Percentiles rank a stretch among this genome's conserved stretches.
Conservation (phyloP, 306 rosid species). For the Rubus parviflorus region DNA sequence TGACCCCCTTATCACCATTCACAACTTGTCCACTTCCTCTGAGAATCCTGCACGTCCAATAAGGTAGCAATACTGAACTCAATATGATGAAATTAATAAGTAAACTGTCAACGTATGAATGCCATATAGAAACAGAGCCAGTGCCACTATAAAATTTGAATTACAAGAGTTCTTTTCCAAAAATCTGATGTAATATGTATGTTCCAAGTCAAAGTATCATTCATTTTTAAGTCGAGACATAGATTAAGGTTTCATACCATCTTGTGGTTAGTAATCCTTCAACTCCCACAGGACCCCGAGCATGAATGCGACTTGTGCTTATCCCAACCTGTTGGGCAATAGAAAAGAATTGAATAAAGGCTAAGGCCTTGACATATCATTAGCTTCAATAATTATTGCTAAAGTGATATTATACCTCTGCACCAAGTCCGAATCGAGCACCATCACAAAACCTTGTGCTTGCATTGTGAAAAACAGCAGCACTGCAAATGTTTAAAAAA, state of each 20-base stretch:
- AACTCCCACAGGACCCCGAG: constrained; percentile 99
- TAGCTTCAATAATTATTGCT: background rate
- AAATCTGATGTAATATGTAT: too few relatives aligned
- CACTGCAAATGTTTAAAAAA: constrained; percentile 54
- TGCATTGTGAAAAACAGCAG: constrained; percentile 97
- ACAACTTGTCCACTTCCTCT: constrained; percentile 89
- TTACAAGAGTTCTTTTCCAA: background rate
- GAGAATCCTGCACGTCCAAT: constrained; percentile 66
- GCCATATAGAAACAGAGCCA: background rate
- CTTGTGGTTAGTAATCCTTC: constrained; percentile 91
- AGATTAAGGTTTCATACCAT: constrained; percentile 59
- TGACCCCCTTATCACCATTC: constrained; percentile 70
- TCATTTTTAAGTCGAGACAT: background rate
- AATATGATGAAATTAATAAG: background rate
- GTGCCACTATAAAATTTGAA: background rate
- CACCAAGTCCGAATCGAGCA: constrained; percentile 95
- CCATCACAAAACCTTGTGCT: constrained; percentile 97
- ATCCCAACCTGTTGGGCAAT: constrained; percentile 73
- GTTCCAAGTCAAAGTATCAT: background rate
- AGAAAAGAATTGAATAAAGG: constrained; percentile 11
- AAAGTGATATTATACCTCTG: constrained; percentile 63
- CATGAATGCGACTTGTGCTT: constrained; percentile 97
- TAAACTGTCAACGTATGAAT: background rate
- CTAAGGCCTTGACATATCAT: constrained; percentile 3
- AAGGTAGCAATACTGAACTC: too few relatives aligned